Base-by-base conservation (phyloP, 2,329 filamentous ascomycete genomes). In the Ceratocystis alfenasii region DNA sequence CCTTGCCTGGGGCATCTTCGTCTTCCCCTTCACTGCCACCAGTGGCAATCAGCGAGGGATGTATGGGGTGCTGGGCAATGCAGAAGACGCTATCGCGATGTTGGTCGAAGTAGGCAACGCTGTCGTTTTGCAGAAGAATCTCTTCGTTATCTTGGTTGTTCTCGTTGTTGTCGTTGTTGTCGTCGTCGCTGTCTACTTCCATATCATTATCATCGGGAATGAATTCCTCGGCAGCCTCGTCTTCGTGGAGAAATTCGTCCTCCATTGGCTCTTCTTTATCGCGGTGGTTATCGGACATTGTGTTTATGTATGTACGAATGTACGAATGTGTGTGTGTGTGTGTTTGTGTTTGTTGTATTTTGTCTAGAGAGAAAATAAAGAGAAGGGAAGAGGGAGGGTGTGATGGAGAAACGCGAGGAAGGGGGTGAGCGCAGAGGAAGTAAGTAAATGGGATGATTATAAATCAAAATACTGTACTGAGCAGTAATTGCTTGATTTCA, bases 61-160 rank as follows among this genome's bases (percentile, higher is more conserved):
- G 81, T 5, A 85, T 79, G 3, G 94, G 94, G 74, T 99, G 94
- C 74, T 96, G 90, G 20, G 93, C 90, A 74, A 99, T 94, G 76
- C 89, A 86, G 79, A 96, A 99, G 72, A 99, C 88, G 68, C 88
- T 92, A 81, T 96, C 91, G 71, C 86, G 88, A 78, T 96, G 90
- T 45, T 78, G 76, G 78, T 97, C 94, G 73, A 97, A 96, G 79
- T 95, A 93, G 68, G 90, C 93, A 70, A 87, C 81, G 70, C 90
- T 95, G 80, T 99, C 93, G 80, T 97, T 99, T 69, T 94, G 85
- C 5, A 97, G 81, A 53, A 84, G 78, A 53, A 96, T 85, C 74
- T 94, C 90, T 33, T 79, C 77, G 33, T 20, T 71, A 30, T 71
- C 71, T 8, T 71, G 77, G 15, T 62, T 46, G 36, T 15, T 46